phyloP scores from a whole-genome alignment of 768 basidiomycete species.

The Hericium rajendrae region DNA sequence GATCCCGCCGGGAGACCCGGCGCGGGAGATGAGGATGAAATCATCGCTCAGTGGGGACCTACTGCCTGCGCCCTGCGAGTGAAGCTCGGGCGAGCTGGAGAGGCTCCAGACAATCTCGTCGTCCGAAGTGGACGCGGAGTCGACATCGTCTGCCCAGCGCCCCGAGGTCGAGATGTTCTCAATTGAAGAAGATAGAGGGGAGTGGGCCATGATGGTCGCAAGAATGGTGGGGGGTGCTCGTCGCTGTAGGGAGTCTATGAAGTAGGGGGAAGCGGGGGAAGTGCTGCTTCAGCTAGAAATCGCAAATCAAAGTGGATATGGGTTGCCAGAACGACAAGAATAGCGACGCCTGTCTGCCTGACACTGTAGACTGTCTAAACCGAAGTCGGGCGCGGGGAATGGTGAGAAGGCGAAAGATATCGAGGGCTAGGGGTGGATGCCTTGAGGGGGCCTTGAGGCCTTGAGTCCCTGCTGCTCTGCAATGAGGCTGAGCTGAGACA shows the following conservation, averaged over 20 bases:
- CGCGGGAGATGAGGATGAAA: conserved; percentile 3
- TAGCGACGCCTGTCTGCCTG: not conserved
- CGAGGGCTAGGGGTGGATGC: not conserved
- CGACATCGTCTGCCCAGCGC: not conserved
- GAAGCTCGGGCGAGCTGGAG: not conserved
- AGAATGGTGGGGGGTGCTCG: not conserved
- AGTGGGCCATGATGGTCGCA: not conserved
- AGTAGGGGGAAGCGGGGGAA: not conserved
- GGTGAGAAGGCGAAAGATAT: not conserved
- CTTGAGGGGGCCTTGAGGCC: not conserved
- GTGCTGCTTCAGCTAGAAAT: not conserved
- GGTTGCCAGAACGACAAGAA: not conserved
- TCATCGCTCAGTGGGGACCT: not conserved
- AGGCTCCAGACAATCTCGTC: conserved; percentile 44
- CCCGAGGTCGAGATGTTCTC: conserved; percentile 7
- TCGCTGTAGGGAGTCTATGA: not conserved
- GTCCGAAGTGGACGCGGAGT: conserved; percentile 26
- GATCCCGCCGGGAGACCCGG: conserved; percentile 1
- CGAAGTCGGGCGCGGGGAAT: not conserved
- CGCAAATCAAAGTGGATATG: not conserved
- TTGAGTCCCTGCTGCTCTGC: not conserved
- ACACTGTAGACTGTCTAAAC: not conserved
- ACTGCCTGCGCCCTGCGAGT: not conserved
- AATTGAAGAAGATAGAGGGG: not conserved
- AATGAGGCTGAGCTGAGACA: not conserved